Base-by-base conservation (phyloP, 805 yeast genomes). In the Yarrowia sp. region DNA sequence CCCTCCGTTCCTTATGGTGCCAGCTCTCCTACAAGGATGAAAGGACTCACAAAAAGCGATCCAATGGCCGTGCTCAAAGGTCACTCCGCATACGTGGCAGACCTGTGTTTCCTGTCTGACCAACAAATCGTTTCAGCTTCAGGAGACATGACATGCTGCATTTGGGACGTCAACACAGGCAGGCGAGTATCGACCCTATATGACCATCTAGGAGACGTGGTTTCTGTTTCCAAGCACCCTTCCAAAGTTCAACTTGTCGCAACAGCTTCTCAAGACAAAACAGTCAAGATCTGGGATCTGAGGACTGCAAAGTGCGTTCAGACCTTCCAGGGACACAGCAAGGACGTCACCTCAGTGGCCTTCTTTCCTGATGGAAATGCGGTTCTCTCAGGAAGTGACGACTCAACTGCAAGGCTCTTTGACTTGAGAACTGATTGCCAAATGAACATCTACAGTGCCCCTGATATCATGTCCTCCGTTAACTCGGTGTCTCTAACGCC, bases 1-100 rank as follows among this genome's bases (percentile, higher is more conserved):
- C 58, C 58, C 4, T 28, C 32, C 4, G n/a, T 16, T 11, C 63
- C 49, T 14, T 32, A 30, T 4, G 26, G 14, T 24, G 38, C 49
- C 1, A 51, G 28, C 0, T 17, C 52, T 11, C 8, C 41, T 5
- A 38, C 36, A 8, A n/a, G 22, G 12, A 54, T 35, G 32, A 10
- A 38, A 2, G 62, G 48, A 10, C 32, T 58, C 6, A 12, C 30
- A 17, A 24, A 78, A 66, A 74, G 76, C 40, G 78, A 84, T 8
- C 74, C 74, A 24, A 78, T 81, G 33, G 78, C 86, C 5, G 79
- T 85, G 2, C 82, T 89, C 72, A 87, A 88, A 72, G 95, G 95
- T 1, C 97, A 92, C 75, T 81, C 84, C 8, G 93, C 95, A 51
- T 92, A 91, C 72, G 83, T 92, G 5, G 85, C 93, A 0, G 90